Base-by-base conservation (phyloP, 768 basidiomycete species). In the Boletus rubescentipes region DNA sequence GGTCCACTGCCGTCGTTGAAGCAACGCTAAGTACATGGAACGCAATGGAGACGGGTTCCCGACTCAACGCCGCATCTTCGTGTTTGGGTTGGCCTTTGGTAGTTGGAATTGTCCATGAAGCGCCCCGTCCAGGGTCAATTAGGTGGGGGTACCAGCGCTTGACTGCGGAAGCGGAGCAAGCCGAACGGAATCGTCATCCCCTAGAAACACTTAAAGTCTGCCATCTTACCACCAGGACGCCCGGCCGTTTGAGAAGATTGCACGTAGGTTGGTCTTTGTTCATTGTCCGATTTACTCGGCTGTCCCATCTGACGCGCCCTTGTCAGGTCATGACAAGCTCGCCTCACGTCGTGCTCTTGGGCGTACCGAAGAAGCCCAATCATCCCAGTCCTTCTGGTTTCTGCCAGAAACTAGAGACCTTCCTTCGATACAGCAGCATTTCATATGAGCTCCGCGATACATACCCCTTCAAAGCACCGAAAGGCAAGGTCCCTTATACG, bases 391-490 rank as follows among this genome's bases (percentile, higher is more conserved):
- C 36, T 1, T 73, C 70, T 18, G 68, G 67, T 8, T 72, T 68
- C 55, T 73, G 70, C 56, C 67, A 73, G 56, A 72, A 72, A 34
- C 57, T 72, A 3, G 72, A 72, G 50, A 57, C 59, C 7, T 72
- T 69, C 54, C 68, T 72, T 14, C 60, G 61, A 51, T 62, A 62
- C 29, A 58, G 49, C 58, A 60, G 55, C 8, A 57, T 61, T 45
- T 58, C 69, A 2, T 70, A 72, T n/a, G 67, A 67, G 34, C 62
- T 61, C 23, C 60, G 63, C 1, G 65, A 60, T 35, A 56, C 65
- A 2, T 54, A 51, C 37, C 68, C 72, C 1, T 48, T 34, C 57
- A 63, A 60, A 8, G 71, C 54, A 15, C 70, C 72, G 2, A 72
- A 73, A 39, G 67, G 69, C 10, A 73, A 72, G 46, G 59, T 73